Base-by-base conservation (phyloP, 2,329 filamentous ascomycete species). In the Emergomyces pasteurianus region DNA sequence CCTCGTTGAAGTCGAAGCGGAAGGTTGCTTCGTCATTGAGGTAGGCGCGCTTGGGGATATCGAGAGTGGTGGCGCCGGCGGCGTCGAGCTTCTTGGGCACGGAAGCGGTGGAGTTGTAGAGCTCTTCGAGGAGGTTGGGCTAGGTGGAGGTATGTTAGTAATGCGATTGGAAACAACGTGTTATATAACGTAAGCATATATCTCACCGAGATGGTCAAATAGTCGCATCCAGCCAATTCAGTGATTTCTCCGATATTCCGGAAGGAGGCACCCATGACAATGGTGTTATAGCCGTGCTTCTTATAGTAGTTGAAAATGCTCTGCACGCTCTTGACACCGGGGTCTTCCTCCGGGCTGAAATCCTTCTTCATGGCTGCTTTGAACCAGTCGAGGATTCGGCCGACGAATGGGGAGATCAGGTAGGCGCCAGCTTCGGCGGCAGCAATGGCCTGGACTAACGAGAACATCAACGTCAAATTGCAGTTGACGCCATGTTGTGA, bases 231-330 rank as follows among this genome's bases (percentile, higher is more conserved):
- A 75, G 92, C 92, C 65, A 99, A 86, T 83, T 99, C 94, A 55
- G 90, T 97, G 79, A 99, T 95, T 83, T 99, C 94, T 73, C 94
- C 94, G 65, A 81, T 81, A 83, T 88, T 97, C 77, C 94, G 87
- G 90, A 99, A 99, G 47, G 92, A 96, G 69, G 94, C 94, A 74
- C 94, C 94, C 94, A 99, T 99, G 79, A 99, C 94, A 71, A 97
- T 96, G 77, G 94, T 99, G 72, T 95, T 96, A 87, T 99, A 96
- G 77, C 89, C 90, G 78, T 81, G 90, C 85, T 97, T 97, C 90
- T 99, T 99, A 88, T 99, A 99, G 89, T 99, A 99, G 86, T 99
- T 94, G 86, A 88, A 99, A 82, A 99, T 99, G 78, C 72, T 75
- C 83, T 92, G 84, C 74, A 99, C 94, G 67, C 88, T 92, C 81